Percentiles rank a stretch among this genome's conserved stretches.
Evolutionary conservation across 129 eudicot genomes (phyloP).

Genomic region (Escallonia rubra): DNA sequence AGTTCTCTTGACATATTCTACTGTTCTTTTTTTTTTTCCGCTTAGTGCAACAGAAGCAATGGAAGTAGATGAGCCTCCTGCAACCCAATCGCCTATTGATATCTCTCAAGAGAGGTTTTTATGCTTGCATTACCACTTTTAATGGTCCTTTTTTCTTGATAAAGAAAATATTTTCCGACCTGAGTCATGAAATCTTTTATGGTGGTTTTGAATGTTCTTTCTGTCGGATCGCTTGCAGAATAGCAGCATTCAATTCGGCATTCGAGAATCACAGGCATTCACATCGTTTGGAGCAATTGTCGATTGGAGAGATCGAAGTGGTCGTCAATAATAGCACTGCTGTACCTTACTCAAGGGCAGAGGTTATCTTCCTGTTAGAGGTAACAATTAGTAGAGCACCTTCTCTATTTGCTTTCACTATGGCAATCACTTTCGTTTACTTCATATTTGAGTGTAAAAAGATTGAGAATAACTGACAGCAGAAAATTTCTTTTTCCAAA

Average conservation of each 20-base stretch:
- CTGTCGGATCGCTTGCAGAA: conserved; percentile 36
- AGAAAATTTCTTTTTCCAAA: not conserved
- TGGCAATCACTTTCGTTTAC: not conserved
- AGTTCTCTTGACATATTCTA: conserved; percentile 1
- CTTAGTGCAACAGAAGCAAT: conserved; percentile 54
- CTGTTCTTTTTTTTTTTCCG: conserved; percentile 9
- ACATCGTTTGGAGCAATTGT: conserved; percentile 64
- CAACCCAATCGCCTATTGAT: conserved; percentile 22
- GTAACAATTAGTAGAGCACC: conserved; percentile 24
- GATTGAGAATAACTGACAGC: not conserved
- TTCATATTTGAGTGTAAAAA: not conserved
- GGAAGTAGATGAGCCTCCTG: conserved; percentile 76
- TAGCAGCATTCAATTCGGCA: conserved; percentile 72
- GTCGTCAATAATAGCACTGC: conserved; percentile 58
- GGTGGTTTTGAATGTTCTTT: not conserved
- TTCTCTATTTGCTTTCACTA: not conserved
- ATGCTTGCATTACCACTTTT: not conserved
- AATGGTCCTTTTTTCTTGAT: not conserved
- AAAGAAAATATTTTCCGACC: too few species aligned
- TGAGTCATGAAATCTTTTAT: not conserved
- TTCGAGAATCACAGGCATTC: conserved; percentile 80
- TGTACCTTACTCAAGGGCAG: conserved; percentile 61
- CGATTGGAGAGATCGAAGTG: conserved; percentile 62
- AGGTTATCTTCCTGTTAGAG: conserved; percentile 64
- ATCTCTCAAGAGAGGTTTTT: conserved; percentile 63